A percentile compares a stretch with the other conserved stretches of the same genome.
Conservation (phyloP, 495 filamentous ascomycete genomes). For the Podospora tetraspora region DNA sequence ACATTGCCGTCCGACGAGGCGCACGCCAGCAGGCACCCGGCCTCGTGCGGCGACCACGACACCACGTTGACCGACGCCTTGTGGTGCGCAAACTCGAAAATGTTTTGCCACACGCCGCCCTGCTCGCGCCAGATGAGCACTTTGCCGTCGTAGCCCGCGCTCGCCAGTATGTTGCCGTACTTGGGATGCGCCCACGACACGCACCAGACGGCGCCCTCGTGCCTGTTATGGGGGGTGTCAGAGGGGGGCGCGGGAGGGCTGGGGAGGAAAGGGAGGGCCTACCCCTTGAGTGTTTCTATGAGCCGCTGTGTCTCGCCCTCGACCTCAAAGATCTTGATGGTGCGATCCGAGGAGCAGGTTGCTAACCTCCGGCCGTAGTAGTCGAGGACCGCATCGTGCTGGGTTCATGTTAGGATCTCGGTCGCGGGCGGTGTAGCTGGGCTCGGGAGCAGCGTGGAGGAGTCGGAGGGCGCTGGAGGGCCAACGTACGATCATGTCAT, state of each 20-base stretch:
- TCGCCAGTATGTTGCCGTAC: conserved; percentile 95
- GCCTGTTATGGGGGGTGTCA: conserved; percentile 45
- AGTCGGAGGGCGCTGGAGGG: neutral
- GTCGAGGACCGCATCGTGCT: conserved; percentile 98
- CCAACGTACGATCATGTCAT: conserved; percentile 97
- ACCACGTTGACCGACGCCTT: conserved; percentile 95
- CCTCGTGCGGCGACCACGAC: conserved; percentile 93
- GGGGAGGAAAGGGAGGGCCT: conserved; percentile 28
- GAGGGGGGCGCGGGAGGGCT: conserved; percentile 13
- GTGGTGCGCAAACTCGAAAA: conserved; percentile 87
- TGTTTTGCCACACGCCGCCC: conserved; percentile 64
- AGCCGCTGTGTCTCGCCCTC: conserved; percentile 89
- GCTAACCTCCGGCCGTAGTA: conserved; percentile 96
- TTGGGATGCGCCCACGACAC: conserved; percentile 98
- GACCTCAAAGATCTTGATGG: conserved; percentile 98
- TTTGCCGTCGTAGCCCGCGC: conserved; percentile 91
- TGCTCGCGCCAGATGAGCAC: conserved; percentile 98
- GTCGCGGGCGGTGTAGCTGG: neutral
- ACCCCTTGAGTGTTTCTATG: conserved; percentile 93
- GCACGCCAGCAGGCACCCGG: conserved; percentile 88
- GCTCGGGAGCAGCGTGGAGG: neutral
- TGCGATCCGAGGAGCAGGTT: conserved; percentile 96
- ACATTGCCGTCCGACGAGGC: conserved; percentile 91
- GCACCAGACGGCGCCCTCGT: conserved; percentile 94
- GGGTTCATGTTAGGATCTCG: conserved; percentile 16